These are phyloP conservation scores for Singerocomus inundabilis DNA, from an alignment of 1,284 basidiomycete species.

Conservation along the genomic window DNA sequence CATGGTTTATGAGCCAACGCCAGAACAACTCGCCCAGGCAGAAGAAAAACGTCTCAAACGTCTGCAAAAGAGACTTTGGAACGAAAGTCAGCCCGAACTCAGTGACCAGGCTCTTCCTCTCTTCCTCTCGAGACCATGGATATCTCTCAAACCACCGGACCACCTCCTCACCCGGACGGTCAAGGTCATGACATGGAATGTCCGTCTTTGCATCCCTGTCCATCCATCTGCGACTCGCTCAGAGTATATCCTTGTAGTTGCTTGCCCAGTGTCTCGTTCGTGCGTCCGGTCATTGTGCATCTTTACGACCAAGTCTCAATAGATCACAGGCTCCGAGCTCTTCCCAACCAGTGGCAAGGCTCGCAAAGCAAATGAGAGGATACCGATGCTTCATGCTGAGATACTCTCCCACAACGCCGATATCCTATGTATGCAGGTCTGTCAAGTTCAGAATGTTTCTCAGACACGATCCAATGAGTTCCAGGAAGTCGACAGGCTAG, in stretches of 20 bases:
- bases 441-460: conserved; percentile 9
- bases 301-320: conserved; percentile 1
- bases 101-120: conserved; percentile 10
- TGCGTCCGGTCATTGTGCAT: conserved; percentile 41
- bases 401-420: conserved; percentile 67
- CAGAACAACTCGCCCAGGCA: conserved; percentile 55
- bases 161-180: conserved; percentile 29
- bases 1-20: conserved; percentile 38
- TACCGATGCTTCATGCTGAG: conserved; percentile 75
- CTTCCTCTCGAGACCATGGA: conserved; percentile 55
- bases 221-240: conserved; percentile 6
- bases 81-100: neutral
- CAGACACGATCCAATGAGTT: conserved; percentile 2
- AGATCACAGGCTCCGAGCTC: conserved; percentile 67
- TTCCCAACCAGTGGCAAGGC: conserved; percentile 80
- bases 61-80: conserved; percentile 43
- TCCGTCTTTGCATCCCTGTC: conserved; percentile 39
- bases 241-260: conserved; percentile 43
- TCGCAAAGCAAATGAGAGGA: conserved; percentile 69
- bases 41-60: conserved; percentile 43
- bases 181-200: conserved; percentile 78
- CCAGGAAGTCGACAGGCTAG: conserved; percentile 76
- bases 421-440: conserved; percentile 81
- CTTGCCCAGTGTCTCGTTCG: conserved; percentile 77
- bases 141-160: conserved; percentile 31